Conservation (phyloP, 257 asterid genomes). For the Thymus quinquecostatus region DNA sequence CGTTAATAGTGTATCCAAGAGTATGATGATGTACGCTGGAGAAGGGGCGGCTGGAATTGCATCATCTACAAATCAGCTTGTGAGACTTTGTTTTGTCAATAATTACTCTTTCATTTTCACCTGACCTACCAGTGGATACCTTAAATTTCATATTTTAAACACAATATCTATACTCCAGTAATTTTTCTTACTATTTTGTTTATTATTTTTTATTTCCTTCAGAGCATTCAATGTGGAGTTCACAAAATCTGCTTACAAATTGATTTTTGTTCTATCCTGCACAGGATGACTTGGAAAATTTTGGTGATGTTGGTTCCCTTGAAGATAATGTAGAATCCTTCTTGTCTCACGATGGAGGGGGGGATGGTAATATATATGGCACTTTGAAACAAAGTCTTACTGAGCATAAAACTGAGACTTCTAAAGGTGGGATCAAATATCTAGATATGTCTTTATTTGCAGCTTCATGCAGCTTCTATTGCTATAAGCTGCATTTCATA, state of each 20-base stretch:
- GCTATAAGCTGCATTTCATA: constrained; percentile 5
- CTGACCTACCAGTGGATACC: constrained; percentile 12
- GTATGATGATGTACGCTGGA: constrained; percentile 78
- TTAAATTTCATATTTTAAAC: not conserved
- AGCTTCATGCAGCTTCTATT: constrained; percentile 24
- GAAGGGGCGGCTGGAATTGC: constrained; percentile 94
- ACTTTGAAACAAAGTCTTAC: constrained; percentile 61
- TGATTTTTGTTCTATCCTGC: not conserved
- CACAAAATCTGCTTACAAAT: not conserved
- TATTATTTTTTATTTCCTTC: not conserved
- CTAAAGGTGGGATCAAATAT: constrained; percentile 63
- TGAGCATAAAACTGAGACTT: constrained; percentile 71
- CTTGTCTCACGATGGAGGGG: constrained; percentile 88
- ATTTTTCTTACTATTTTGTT: not conserved
- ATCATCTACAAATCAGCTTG: constrained; percentile 90
- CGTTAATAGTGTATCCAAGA: constrained; percentile 69
- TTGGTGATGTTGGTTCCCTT: constrained; percentile 83
- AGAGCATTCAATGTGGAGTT: constrained; percentile 21
- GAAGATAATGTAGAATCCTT: constrained; percentile 95
- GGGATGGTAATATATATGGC: constrained; percentile 84
- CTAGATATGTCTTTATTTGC: constrained; percentile 6
- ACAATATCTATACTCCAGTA: not conserved
- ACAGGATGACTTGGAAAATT: constrained; percentile 94
- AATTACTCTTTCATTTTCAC: constrained; percentile 4
- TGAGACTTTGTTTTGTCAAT: constrained; percentile 41